phyloP scores from a whole-genome alignment of 192 early-diverging fungal genomes.

The Entomortierella parvispora region DNA sequence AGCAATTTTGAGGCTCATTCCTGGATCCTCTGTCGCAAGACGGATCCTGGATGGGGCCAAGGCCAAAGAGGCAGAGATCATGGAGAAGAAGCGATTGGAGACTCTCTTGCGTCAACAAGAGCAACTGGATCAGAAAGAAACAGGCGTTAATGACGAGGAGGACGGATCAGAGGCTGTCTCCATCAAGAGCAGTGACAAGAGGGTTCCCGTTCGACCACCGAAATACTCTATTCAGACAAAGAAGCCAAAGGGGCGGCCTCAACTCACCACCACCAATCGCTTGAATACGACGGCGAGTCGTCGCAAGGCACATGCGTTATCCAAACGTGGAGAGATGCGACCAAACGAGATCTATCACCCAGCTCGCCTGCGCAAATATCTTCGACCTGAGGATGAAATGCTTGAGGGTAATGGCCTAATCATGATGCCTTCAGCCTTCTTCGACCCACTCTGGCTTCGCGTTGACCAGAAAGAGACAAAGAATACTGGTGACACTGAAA shows the following conservation, averaged over 20 bases:
- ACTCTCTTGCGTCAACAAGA: neutral
- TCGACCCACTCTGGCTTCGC: conserved; percentile 54
- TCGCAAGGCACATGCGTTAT: neutral
- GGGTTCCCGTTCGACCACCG: too few species aligned
- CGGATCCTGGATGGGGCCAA: conserved; percentile 46
- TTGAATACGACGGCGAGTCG: neutral
- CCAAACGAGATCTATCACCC: conserved; percentile 52
- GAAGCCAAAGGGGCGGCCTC: too few species aligned
- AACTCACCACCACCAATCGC: too few species aligned
- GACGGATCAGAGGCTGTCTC: neutral
- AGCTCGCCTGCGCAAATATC: conserved; percentile 33
- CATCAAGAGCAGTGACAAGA: too few species aligned
- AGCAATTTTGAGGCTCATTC: conserved; percentile 29
- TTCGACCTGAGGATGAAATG: conserved; percentile 13
- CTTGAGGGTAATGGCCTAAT: conserved; percentile 33
- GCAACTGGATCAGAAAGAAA: neutral
- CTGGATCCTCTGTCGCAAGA: conserved; percentile 27
- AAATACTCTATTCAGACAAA: too few species aligned
- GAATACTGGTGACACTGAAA: conserved; percentile 7
- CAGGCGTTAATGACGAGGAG: neutral
- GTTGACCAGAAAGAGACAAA: conserved; percentile 16
- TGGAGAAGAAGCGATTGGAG: conserved; percentile 8
- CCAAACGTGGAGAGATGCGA: conserved; percentile 34
- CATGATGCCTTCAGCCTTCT: conserved; percentile 43
- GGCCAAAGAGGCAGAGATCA: conserved; percentile 14